Evolutionary conservation across 768 basidiomycete genomes (phyloP).

Genomic region (Russula compacta): DNA sequence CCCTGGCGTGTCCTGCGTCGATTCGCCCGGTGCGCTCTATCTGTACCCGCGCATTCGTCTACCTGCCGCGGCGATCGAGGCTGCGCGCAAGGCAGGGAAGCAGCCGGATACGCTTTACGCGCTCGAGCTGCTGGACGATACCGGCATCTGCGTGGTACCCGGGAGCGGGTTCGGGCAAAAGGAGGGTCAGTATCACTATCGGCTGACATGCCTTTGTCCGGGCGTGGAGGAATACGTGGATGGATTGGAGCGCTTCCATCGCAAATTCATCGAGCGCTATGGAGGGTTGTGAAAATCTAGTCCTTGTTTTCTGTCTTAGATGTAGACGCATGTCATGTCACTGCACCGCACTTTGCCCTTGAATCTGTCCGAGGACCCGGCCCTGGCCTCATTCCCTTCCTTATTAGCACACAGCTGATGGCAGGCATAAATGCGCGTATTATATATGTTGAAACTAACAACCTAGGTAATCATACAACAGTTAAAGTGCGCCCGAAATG

Average conservation of each 20-base stretch:
- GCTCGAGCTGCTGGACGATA: constrained; percentile 72
- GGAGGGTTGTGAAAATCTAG: constrained; percentile 13
- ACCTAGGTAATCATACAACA: constrained; percentile 13
- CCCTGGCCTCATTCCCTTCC: too few species aligned
- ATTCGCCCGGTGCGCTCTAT: constrained; percentile 89
- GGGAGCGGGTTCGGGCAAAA: constrained; percentile 94
- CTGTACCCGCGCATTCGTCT: constrained; percentile 80
- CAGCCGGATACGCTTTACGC: constrained; percentile 87
- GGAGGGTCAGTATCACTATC: constrained; percentile 82
- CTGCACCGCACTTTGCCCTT: background rate
- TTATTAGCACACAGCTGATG: background rate
- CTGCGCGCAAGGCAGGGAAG: constrained; percentile 63
- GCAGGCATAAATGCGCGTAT: background rate
- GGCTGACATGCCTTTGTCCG: constrained; percentile 90
- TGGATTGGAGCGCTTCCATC: constrained; percentile 71
- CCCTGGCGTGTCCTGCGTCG: constrained; percentile 83
- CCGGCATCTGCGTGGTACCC: constrained; percentile 90
- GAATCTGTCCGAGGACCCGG: too few species aligned
- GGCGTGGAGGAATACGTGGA: constrained; percentile 89
- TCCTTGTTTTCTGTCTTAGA: background rate
- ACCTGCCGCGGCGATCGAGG: constrained; percentile 60
- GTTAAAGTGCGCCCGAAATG: background rate
- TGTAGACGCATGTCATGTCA: too few species aligned
- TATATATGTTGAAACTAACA: constrained; percentile 6
- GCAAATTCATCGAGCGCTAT: constrained; percentile 47